Percentiles rank a stretch among this genome's conserved stretches.
Evolutionary conservation across 2,329 filamentous ascomycete genomes (phyloP).

Genomic region (Penicillium psychrosexuale): DNA sequence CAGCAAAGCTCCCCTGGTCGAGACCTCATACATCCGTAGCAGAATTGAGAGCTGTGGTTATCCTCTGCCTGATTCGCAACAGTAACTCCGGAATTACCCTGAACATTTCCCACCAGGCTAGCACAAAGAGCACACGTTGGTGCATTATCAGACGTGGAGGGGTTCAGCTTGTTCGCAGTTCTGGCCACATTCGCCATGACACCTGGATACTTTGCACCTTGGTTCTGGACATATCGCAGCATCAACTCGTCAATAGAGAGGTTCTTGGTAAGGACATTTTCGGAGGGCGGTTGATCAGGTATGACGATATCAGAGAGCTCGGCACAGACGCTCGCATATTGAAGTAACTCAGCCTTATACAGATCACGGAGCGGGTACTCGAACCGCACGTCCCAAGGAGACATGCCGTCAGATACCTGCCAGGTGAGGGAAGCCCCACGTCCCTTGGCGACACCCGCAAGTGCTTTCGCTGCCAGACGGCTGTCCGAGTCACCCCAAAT

Average conservation of each 20-base stretch:
- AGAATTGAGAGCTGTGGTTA: constrained; percentile 47
- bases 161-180: constrained; percentile 76
- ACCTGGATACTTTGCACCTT: constrained; percentile 81
- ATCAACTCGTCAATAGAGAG: constrained; percentile 90
- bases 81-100: constrained; percentile 59
- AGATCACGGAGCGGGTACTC: constrained; percentile 83
- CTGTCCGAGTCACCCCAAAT: constrained; percentile 86
- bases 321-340: constrained; percentile 58
- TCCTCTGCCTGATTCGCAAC: constrained; percentile 43
- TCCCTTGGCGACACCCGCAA: constrained; percentile 87
- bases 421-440: constrained; percentile 79
- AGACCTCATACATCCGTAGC: constrained; percentile 47
- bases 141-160: constrained; percentile 34
- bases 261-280: constrained; percentile 47
- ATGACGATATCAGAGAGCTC: constrained; percentile 52
- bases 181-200: constrained; percentile 94
- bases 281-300: constrained; percentile 38
- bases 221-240: constrained; percentile 79
- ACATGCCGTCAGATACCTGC: constrained; percentile 72
- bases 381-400: constrained; percentile 57
- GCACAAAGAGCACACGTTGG: constrained; percentile 65
- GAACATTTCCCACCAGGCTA: constrained; percentile 61
- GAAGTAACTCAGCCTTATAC: constrained; percentile 72
- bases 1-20: constrained; percentile 27
- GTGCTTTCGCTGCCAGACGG: constrained; percentile 76